phyloP scores from a whole-genome alignment of 2,329 filamentous ascomycete species.

The Hymenoscyphus albidus region DNA sequence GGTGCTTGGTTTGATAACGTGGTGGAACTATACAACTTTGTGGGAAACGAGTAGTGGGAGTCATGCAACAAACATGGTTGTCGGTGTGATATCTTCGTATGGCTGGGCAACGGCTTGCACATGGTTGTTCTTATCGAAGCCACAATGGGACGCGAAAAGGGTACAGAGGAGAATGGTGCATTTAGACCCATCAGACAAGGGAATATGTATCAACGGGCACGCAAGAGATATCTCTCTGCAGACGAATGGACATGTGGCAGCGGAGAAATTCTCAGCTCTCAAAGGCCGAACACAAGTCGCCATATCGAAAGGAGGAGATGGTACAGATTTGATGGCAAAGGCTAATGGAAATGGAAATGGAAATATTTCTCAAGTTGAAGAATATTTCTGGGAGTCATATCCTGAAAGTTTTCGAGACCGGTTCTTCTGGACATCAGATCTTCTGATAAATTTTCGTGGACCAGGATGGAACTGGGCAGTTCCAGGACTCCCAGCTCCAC shows the following conservation, averaged over 20 bases:
- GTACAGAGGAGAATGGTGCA: slow-evolving; percentile 30
- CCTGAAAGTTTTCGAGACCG: slow-evolving; percentile 49
- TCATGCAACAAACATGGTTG: slow-evolving; percentile 47
- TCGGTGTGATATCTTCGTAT: slow-evolving; percentile 50
- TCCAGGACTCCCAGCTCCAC: slow-evolving; percentile 45
- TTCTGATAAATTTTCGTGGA: slow-evolving; percentile 52
- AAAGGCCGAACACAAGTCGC: slow-evolving; percentile 5
- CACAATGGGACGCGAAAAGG: slow-evolving; percentile 55
- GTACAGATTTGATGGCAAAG: slow-evolving; percentile 7
- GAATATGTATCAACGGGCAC: background rate
- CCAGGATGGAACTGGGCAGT: slow-evolving; percentile 58
- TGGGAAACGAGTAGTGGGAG: slow-evolving; percentile 47
- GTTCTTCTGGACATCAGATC: slow-evolving; percentile 53
- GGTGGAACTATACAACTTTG: slow-evolving; percentile 44
- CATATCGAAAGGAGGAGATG: background rate
- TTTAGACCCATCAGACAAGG: background rate
- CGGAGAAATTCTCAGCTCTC: background rate
- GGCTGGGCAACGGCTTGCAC: slow-evolving; percentile 47
- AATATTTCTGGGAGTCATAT: slow-evolving; percentile 60
- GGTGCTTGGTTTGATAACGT: slow-evolving; percentile 43
- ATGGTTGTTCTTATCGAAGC: slow-evolving; percentile 50
- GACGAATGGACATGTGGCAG: slow-evolving; percentile 10
- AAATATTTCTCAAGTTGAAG: slow-evolving; percentile 34
- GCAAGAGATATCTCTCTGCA: background rate
- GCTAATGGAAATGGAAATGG: background rate